These are phyloP conservation scores for Euphorbia schlechtendalii DNA, from an alignment of 441 rosid genomes.

Conservation along the genomic window DNA sequence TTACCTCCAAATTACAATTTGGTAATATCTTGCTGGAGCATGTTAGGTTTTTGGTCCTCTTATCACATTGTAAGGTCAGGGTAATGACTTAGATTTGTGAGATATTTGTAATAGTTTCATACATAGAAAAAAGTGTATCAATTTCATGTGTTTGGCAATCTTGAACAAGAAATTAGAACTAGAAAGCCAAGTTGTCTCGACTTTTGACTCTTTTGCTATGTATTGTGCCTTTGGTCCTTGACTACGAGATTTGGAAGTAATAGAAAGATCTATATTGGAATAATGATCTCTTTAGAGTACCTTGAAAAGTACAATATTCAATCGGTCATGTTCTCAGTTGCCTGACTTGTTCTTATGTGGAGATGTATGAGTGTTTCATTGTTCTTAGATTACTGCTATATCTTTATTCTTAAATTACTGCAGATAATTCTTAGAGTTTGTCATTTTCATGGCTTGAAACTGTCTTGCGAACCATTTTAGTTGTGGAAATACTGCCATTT, in stretches of 20 bases:
- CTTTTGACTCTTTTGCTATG: background rate
- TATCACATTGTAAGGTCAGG: background rate
- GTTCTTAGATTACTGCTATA: no score
- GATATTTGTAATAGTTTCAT: background rate
- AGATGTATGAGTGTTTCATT: background rate
- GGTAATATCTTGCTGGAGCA: background rate
- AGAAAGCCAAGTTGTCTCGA: background rate
- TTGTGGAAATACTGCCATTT: background rate
- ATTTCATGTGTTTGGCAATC: no score
- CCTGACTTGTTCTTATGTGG: background rate
- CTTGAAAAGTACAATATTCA: background rate
- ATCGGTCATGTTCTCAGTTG: no score
- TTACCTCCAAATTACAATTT: background rate
- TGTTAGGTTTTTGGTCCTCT: background rate
- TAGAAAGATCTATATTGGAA: background rate
- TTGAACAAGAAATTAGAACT: no score
- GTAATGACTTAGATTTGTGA: background rate
- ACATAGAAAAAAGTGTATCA: no score
- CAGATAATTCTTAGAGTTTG: background rate
- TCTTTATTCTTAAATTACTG: slow-evolving; percentile 3
- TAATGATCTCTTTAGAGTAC: background rate
- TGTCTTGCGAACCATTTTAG: background rate
- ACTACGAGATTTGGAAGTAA: background rate
- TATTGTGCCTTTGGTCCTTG: background rate
- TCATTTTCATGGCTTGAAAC: background rate